A percentile compares a stretch with the other conserved stretches of the same genome.
Conservation (phyloP, 2,329 filamentous ascomycete species). For the Exophiala mesophila region DNA sequence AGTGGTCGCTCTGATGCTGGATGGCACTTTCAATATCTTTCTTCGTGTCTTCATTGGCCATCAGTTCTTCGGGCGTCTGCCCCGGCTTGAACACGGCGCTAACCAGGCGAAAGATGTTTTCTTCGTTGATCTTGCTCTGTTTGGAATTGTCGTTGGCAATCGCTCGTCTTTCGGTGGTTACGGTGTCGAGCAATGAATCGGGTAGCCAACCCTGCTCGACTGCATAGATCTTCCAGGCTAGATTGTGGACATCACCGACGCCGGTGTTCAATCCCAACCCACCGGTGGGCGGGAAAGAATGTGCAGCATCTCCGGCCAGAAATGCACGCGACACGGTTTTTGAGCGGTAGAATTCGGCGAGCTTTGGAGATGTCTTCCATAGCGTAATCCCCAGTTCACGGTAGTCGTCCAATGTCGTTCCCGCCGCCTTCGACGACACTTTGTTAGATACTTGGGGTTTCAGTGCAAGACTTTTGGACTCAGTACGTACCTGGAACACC, state of each 20-base stretch:
- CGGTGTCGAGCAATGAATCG: conserved; percentile 32
- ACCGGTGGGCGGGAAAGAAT: conserved; percentile 52
- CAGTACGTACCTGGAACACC: conserved; percentile 5
- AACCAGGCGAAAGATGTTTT: conserved; percentile 39
- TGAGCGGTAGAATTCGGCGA: conserved; percentile 7
- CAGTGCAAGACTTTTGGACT: too few species aligned
- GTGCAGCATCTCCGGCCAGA: conserved; percentile 54
- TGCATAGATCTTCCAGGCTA: conserved; percentile 47
- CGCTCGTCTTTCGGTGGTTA: conserved; percentile 34
- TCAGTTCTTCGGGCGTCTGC: background rate
- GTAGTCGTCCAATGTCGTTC: background rate
- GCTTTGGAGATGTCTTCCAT: conserved; percentile 7
- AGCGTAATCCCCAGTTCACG: conserved; percentile 7
- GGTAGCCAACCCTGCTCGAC: conserved; percentile 31
- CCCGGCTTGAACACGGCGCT: conserved; percentile 17
- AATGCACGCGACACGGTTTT: conserved; percentile 29
- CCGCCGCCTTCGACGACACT: background rate
- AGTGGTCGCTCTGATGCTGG: conserved; percentile 39
- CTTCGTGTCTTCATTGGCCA: background rate
- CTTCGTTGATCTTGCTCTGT: conserved; percentile 43
- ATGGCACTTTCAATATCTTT: conserved; percentile 26
- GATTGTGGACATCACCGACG: conserved; percentile 50
- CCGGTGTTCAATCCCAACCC: conserved; percentile 57
- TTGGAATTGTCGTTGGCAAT: conserved; percentile 37
- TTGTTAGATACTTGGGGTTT: too few species aligned